Evolutionary conservation across 2,329 filamentous ascomycete species (phyloP).

Genomic region (Ophiocordyceps camponoti-floridani): DNA sequence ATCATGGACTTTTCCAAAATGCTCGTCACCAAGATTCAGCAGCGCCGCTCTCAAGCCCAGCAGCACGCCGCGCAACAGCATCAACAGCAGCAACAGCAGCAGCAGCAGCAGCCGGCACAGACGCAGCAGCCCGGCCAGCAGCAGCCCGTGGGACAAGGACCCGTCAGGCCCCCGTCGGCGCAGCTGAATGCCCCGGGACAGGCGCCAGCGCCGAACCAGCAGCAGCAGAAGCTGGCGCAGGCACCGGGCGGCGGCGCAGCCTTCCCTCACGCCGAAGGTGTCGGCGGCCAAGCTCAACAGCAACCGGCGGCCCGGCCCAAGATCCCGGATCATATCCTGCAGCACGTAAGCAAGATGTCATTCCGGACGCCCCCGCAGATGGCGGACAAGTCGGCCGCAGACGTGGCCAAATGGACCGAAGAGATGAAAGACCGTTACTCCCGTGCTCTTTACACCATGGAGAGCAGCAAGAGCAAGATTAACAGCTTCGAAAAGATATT

Average conservation of each 20-base stretch:
- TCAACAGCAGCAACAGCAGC: conserved; percentile 2
- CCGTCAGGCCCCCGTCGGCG: neutral
- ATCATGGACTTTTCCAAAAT: conserved; percentile 43
- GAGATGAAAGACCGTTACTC: conserved; percentile 29
- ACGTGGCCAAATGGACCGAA: conserved; percentile 29
- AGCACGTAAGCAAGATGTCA: conserved; percentile 28
- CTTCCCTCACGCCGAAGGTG: neutral
- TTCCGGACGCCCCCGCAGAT: conserved; percentile 26
- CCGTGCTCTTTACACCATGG: conserved; percentile 30
- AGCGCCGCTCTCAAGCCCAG: conserved; percentile 16
- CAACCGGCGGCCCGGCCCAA: conserved; percentile 9
- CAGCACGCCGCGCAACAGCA: conserved; percentile 10
- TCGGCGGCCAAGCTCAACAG: neutral
- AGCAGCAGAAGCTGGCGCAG: conserved; percentile 1
- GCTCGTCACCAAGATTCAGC: conserved; percentile 32
- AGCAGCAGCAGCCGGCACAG: conserved; percentile 2
- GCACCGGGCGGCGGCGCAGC: neutral
- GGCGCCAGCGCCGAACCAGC: conserved; percentile 5
- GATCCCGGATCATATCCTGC: conserved; percentile 24
- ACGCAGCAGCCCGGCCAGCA: conserved; percentile 1
- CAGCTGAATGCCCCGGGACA: conserved; percentile 4
- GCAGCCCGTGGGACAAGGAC: neutral
- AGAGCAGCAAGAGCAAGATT: conserved; percentile 22
- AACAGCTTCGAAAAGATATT: conserved; percentile 22
- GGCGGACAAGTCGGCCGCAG: conserved; percentile 20